phyloP scores from a whole-genome alignment of 331 rosid species.

The Malus hybrid region DNA sequence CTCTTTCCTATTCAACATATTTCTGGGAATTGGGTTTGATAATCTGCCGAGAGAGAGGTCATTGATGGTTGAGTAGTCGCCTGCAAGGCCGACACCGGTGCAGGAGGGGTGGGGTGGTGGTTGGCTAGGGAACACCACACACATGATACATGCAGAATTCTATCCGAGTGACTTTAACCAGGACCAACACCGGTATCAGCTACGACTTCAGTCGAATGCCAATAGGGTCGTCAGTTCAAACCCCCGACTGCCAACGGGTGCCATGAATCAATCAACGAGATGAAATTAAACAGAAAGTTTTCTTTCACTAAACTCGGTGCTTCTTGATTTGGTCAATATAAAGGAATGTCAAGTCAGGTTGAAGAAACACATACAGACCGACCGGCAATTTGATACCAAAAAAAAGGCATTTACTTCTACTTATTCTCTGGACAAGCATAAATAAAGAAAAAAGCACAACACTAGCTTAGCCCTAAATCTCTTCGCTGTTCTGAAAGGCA shows the following conservation, averaged over 20 bases:
- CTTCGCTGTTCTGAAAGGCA: neutral
- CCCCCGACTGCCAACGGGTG: neutral
- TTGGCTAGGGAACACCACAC: no score
- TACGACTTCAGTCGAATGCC: no score
- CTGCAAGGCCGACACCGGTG: no score
- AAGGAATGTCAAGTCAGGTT: slow-evolving; percentile 3
- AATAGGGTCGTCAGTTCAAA: no score
- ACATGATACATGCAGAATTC: no score
- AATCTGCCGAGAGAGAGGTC: no score
- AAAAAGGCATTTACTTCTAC: slow-evolving; percentile 10
- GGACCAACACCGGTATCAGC: no score
- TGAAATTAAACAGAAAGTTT: neutral
- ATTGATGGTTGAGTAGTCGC: no score
- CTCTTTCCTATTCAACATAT: no score
- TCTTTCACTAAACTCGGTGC: neutral
- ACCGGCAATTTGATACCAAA: slow-evolving; percentile 6
- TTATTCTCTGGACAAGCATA: slow-evolving; percentile 26
- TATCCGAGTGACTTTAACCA: no score
- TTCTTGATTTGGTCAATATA: slow-evolving; percentile 14
- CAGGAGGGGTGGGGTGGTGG: no score
- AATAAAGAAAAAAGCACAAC: slow-evolving; percentile 2
- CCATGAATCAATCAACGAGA: neutral
- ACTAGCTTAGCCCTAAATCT: slow-evolving; percentile 15
- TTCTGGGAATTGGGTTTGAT: no score
- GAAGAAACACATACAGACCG: neutral